Evolutionary conservation across 78 protist species (phyloP).

Genomic region (Dictyostelium brefeldianum): DNA sequence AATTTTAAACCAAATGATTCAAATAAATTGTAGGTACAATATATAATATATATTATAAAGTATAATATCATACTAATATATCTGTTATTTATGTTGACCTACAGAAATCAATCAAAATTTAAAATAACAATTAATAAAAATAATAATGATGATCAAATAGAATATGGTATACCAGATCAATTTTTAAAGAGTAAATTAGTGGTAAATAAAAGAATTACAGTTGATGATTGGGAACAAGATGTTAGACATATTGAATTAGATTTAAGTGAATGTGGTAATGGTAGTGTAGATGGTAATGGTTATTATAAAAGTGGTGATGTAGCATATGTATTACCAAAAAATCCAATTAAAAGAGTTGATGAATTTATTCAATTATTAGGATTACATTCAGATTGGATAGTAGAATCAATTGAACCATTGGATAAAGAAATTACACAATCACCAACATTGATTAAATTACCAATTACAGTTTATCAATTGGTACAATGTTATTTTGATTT

Average conservation of each 20-base stretch:
- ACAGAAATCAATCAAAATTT: slow-evolving; percentile 16
- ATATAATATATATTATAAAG: neutral
- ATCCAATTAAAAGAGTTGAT: slow-evolving; percentile 17
- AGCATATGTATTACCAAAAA: slow-evolving; percentile 76
- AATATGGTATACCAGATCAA: slow-evolving; percentile 18
- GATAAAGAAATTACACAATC: slow-evolving; percentile 27
- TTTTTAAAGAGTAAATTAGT: slow-evolving; percentile 11
- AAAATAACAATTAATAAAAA: neutral
- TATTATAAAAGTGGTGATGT: slow-evolving; percentile 78
- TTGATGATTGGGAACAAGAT: slow-evolving; percentile 80
- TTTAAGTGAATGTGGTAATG: slow-evolving; percentile 13
- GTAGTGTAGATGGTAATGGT: neutral
- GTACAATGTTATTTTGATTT: slow-evolving; percentile 72
- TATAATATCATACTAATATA: neutral
- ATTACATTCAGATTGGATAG: slow-evolving; percentile 25
- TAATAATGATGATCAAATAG: neutral
- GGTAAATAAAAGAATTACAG: slow-evolving; percentile 65
- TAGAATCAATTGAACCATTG: slow-evolving; percentile 38
- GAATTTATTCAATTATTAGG: slow-evolving; percentile 41
- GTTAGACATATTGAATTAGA: slow-evolving; percentile 79
- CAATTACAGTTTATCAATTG: slow-evolving; percentile 39
- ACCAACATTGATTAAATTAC: slow-evolving; percentile 24
- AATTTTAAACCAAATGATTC: neutral
- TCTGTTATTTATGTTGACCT: neutral
- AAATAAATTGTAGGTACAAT: neutral